Evolutionary conservation across 768 basidiomycete species (phyloP).

Genomic region (Saitozyma podzolica): DNA sequence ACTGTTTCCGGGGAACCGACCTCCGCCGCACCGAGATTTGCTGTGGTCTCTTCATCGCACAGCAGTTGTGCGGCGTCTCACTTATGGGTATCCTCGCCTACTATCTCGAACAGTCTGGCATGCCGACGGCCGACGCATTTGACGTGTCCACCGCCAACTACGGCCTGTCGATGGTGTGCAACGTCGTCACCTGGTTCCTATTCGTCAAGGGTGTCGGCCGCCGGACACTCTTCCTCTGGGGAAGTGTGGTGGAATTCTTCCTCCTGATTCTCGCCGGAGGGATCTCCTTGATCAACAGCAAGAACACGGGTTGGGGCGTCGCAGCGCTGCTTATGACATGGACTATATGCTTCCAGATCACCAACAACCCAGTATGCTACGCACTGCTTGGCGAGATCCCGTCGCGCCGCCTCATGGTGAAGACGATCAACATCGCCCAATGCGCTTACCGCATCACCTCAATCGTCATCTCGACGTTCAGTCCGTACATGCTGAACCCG

Average conservation of each 20-base stretch:
- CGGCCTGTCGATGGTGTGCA: conserved; percentile 43
- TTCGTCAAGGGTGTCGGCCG: conserved; percentile 52
- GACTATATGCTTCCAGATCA: conserved; percentile 40
- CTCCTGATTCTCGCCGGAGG: conserved; percentile 46
- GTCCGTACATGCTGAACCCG: conserved; percentile 36
- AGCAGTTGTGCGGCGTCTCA: conserved; percentile 38
- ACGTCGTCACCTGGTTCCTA: conserved; percentile 46
- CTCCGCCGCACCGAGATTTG: conserved; percentile 41
- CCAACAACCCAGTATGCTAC: conserved; percentile 20
- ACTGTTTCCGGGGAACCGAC: conserved; percentile 39
- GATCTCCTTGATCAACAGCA: too few species aligned
- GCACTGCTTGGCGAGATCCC: conserved; percentile 27
- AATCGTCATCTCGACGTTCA: conserved; percentile 21
- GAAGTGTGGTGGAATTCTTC: conserved; percentile 47
- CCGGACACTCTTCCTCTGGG: conserved; percentile 51
- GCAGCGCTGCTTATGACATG: too few species aligned
- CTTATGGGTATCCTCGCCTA: conserved; percentile 35
- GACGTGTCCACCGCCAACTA: conserved; percentile 42
- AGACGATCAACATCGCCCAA: conserved; percentile 37
- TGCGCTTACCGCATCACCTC: conserved; percentile 27
- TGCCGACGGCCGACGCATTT: conserved; percentile 15
- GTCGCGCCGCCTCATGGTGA: conserved; percentile 29
- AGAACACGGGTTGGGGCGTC: too few species aligned
- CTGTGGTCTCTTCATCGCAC: conserved; percentile 39
- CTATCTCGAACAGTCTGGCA: conserved; percentile 36